Base-by-base conservation (phyloP, 139 green algal species). In the Chlorella sorokiniana region DNA sequence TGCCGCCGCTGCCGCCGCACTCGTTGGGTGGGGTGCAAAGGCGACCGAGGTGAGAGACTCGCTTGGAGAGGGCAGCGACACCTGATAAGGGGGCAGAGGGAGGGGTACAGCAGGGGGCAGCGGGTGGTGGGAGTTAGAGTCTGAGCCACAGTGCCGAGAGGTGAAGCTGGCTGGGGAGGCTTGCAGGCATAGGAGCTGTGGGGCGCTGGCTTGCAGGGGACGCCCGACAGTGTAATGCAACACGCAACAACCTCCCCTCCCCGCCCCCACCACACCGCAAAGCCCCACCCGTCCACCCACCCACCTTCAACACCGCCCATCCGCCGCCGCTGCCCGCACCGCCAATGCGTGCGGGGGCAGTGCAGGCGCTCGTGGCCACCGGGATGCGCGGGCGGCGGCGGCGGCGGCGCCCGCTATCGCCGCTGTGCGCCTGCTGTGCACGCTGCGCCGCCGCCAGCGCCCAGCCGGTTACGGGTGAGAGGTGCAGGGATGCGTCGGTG, bases 401-500 rank as follows among this genome's bases (percentile, higher is more conserved):
- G 33, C 8, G 0, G 27, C 25, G 63, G 2, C 14, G 4, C 31
- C 9, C 63, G 33, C 37, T 27, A 33, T 40, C 4, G 27, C 68
- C 29, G 65, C 25, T 29, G 16, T 10, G 65, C 38, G 14, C 8
- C 25, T 35, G n/a, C 16, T 16, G 10, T 65, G 48, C 48, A 56
- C 48, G 14, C 16, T 56, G 48, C 16, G 48, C 48, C 16, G 48
- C 48, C 16, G 48, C 45, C 48, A 79, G 38, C 51, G 54, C 20
- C 52, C 42, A 61, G 59, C 75, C 62, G n/a, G 62, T 42, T 6
- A 81, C 18, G 14, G 59, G 48, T 2, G 59, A 72, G 0, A 81
- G 62, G 41, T 81, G 75, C 75, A 81, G 75, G 41, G 31, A 48
- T 40, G 75, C 75, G 33, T 81, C 75, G 4, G 59, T 56, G 0